phyloP scores from a whole-genome alignment of 371 early-diverging fungal genomes.

The Pancytospora philotis region DNA sequence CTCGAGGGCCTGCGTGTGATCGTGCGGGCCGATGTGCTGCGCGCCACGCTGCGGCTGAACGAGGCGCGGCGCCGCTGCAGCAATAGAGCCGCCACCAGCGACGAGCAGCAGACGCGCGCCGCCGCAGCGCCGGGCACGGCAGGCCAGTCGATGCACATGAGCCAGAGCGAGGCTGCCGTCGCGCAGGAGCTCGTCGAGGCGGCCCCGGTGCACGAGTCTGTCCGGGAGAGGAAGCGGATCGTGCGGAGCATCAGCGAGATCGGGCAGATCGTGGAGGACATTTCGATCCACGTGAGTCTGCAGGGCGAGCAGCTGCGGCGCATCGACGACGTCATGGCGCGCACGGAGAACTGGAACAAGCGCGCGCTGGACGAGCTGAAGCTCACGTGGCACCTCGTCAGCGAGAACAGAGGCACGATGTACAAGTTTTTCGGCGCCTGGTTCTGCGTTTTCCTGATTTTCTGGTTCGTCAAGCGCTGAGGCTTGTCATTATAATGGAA shows the following conservation, averaged over 20 bases:
- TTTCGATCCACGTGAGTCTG: constrained; percentile 57
- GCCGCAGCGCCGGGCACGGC: neutral
- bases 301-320: constrained; percentile 58
- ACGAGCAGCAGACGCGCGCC: constrained; percentile 4
- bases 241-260: constrained; percentile 58
- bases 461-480: constrained; percentile 24
- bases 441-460: constrained; percentile 39
- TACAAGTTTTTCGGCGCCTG: constrained; percentile 50
- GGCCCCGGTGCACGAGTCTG: neutral
- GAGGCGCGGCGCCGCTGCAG: constrained; percentile 10
- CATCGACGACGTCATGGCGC: constrained; percentile 53
- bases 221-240: constrained; percentile 48
- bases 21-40: constrained; percentile 9
- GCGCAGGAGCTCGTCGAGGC: neutral
- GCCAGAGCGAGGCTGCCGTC: neutral
- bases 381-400: constrained; percentile 35
- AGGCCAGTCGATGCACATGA: neutral
- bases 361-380: constrained; percentile 32
- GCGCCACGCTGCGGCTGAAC: constrained; percentile 20
- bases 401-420: constrained; percentile 32
- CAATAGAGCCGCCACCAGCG: neutral
- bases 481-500: too few relatives aligned
- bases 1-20: constrained; percentile 11
- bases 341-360: constrained; percentile 26
- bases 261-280: constrained; percentile 58